Evolutionary conservation across 805 yeast genomes (phyloP).

Genomic region (Candida ovalis): DNA sequence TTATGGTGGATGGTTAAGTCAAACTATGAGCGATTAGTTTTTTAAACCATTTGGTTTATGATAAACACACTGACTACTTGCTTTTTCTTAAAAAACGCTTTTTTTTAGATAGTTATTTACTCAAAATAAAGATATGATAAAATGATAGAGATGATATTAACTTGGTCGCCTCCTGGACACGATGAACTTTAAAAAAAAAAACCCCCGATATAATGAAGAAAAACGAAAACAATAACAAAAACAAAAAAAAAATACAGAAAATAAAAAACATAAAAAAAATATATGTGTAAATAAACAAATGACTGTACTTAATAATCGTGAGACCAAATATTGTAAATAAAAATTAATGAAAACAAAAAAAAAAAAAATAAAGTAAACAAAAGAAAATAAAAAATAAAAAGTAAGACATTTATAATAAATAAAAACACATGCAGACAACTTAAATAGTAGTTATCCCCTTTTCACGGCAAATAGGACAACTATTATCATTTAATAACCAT

Average conservation of each 20-base stretch:
- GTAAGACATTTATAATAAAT: not conserved
- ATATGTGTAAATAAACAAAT: not conserved
- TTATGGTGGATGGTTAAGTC: slow-evolving; percentile 18
- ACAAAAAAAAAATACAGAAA: not conserved
- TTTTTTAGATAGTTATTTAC: too few relatives aligned
- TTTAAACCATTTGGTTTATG: not conserved
- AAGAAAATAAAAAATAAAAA: not conserved
- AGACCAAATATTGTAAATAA: not conserved
- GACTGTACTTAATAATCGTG: not conserved
- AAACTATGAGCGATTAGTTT: slow-evolving; percentile 10
- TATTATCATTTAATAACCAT: slow-evolving; percentile 50
- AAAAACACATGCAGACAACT: not conserved
- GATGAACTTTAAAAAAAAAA: too few relatives aligned
- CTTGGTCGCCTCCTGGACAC: too few relatives aligned
- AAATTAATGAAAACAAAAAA: not conserved
- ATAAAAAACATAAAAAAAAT: not conserved
- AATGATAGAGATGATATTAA: too few relatives aligned
- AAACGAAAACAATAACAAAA: not conserved
- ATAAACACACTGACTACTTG: not conserved
- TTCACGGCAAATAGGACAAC: slow-evolving; percentile 56
- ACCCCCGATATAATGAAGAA: not conserved
- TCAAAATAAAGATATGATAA: too few relatives aligned
- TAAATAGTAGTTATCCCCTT: slow-evolving; percentile 28
- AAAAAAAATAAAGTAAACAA: not conserved
- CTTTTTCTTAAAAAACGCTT: too few relatives aligned